Conservation (phyloP, 495 filamentous ascomycete genomes). For the Trichocladium antarcticum region DNA sequence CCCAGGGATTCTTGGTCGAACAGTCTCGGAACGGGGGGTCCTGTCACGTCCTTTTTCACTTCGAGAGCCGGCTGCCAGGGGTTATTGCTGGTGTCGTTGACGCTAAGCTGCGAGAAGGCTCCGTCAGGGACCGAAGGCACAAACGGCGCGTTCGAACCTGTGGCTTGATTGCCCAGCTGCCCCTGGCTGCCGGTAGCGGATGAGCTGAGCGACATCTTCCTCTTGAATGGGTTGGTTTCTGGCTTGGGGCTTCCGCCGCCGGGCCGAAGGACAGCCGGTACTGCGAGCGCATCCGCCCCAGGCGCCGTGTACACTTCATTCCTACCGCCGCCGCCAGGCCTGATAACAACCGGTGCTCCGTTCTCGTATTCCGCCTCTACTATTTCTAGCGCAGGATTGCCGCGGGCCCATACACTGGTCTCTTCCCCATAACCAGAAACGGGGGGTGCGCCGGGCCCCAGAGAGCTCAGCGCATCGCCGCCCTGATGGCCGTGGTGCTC, state of each 20-base stretch:
- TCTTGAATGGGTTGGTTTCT: constrained; percentile 47
- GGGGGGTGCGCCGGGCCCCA: constrained; percentile 20
- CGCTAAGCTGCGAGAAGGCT: constrained; percentile 29
- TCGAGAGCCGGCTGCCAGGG: constrained; percentile 40
- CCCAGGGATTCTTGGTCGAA: constrained; percentile 23
- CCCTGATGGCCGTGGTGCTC: background rate
- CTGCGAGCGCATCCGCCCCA: constrained; percentile 10
- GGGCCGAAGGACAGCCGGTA: constrained; percentile 29
- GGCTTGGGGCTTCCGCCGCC: constrained; percentile 22
- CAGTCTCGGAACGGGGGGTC: constrained; percentile 15
- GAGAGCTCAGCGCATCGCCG: constrained; percentile 18
- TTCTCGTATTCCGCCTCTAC: constrained; percentile 4
- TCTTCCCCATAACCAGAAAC: constrained; percentile 14
- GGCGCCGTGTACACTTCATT: constrained; percentile 2
- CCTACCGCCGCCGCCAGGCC: constrained; percentile 15
- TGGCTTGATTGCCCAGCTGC: background rate
- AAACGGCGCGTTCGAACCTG: constrained; percentile 11
- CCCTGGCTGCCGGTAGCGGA: background rate
- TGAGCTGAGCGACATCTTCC: constrained; percentile 25
- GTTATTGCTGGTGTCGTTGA: constrained; percentile 37
- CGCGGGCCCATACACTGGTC: constrained; percentile 19
- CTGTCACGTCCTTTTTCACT: constrained; percentile 8
- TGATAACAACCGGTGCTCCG: constrained; percentile 14
- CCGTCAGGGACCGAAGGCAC: constrained; percentile 16
- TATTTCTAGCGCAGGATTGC: background rate